These are phyloP conservation scores for Rhodotorula sphaerocarpa DNA, from an alignment of 768 basidiomycete species.

Conservation along the genomic window DNA sequence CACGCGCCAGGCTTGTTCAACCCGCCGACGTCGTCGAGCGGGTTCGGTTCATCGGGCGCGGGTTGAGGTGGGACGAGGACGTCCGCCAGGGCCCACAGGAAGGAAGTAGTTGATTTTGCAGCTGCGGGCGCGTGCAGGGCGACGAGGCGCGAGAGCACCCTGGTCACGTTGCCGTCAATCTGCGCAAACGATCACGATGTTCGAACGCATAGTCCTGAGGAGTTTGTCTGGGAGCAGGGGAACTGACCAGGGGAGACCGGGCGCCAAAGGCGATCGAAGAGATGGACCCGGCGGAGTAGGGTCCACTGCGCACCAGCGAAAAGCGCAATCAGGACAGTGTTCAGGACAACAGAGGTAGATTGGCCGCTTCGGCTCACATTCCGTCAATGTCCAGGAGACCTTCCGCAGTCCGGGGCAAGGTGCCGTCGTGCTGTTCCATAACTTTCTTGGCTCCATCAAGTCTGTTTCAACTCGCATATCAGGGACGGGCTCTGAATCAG, in stretches of 20 bases:
- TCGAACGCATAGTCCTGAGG: too few species aligned
- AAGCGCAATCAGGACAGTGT: not conserved
- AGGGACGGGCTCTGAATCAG: not conserved
- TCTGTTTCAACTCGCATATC: not conserved
- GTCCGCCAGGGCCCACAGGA: conserved; percentile 72
- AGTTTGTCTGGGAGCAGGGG: too few species aligned
- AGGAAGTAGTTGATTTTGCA: conserved; percentile 63
- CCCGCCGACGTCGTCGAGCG: not conserved
- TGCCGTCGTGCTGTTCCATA: conserved; percentile 58
- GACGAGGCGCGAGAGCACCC: conserved; percentile 48
- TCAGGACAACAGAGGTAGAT: not conserved
- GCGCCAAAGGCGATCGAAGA: conserved; percentile 79
- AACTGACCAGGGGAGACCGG: conserved; percentile 59
- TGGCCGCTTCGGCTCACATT: conserved; percentile 58
- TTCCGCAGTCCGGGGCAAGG: conserved; percentile 67
- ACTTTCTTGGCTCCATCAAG: conserved; percentile 75
- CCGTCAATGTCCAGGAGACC: conserved; percentile 80
- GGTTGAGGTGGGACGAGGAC: conserved; percentile 56
- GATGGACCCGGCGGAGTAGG: conserved; percentile 44
- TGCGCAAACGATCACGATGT: too few species aligned
- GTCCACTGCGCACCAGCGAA: conserved; percentile 27
- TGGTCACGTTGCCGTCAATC: conserved; percentile 47
- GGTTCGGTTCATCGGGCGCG: not conserved
- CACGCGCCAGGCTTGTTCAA: conserved; percentile 23
- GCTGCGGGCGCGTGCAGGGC: conserved; percentile 76